Percentiles rank a stretch among this genome's conserved stretches.
Evolutionary conservation across 2,329 filamentous ascomycete genomes (phyloP).

Genomic region (Fusarium sp.): DNA sequence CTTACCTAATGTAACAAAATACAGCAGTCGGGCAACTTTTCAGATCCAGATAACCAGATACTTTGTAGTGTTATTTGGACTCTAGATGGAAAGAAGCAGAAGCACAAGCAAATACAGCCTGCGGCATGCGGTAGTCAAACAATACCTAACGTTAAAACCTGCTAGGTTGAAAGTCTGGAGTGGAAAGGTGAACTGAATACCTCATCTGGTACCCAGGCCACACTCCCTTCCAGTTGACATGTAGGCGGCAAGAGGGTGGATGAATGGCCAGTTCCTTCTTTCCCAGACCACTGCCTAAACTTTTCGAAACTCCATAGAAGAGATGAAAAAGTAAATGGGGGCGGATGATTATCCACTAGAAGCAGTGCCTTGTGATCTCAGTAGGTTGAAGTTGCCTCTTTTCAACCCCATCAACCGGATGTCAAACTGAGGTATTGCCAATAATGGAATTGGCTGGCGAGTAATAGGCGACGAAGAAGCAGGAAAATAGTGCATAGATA

Average conservation of each 20-base stretch:
- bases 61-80: not conserved
- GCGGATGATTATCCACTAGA: not conserved
- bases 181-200: not conserved
- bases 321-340: not conserved
- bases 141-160: not conserved
- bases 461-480: not conserved
- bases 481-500: not conserved
- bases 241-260: not conserved
- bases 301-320: constrained; percentile 4
- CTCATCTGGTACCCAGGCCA: not conserved
- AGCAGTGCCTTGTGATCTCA: not conserved
- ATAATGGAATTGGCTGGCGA: not conserved
- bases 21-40: not conserved
- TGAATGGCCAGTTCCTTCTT: constrained; percentile 18
- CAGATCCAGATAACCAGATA: not conserved
- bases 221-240: not conserved
- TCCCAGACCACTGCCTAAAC: not conserved
- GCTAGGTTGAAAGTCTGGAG: not conserved
- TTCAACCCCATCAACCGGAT: constrained; percentile 15
- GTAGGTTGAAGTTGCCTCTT: constrained; percentile 9
- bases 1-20: not conserved
- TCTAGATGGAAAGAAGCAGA: not conserved
- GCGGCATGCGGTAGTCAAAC: not conserved
- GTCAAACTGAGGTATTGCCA: not conserved
- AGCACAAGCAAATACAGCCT: not conserved